Conservation (phyloP, 306 rosid species). For the Cicer yamashitae region DNA sequence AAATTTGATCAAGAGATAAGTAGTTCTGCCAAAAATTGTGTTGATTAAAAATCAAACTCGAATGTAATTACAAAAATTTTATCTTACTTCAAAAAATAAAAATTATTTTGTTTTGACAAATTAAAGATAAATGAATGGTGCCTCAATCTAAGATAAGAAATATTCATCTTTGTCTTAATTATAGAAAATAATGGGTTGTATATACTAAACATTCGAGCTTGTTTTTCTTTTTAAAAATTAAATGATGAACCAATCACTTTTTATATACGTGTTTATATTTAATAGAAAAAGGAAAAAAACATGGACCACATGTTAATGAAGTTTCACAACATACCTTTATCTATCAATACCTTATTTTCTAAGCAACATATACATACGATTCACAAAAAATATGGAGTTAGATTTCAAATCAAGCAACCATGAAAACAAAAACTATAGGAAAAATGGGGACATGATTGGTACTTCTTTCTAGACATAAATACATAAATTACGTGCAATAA, state of each 20-base stretch:
- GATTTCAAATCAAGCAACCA: not conserved
- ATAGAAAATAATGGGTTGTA: no score
- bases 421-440: not conserved
- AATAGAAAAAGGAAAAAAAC: not conserved
- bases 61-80: no score
- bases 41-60: no score
- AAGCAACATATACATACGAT: not conserved
- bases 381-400: not conserved
- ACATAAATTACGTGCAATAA: not conserved
- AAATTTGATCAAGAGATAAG: no score
- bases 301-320: conserved; percentile 18
- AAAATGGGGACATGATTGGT: not conserved
- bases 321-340: conserved; percentile 4
- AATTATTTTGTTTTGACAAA: no score
- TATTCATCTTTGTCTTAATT: no score
- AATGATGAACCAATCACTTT: not conserved
- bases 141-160: no score
- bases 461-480: not conserved
- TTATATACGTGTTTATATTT: not conserved
- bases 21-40: no score
- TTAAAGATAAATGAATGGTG: no score
- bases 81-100: no score
- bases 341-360: not conserved
- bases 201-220: not conserved
- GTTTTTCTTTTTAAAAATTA: not conserved